Conservation (phyloP, 495 filamentous ascomycete species). For the Xylaria acuta region DNA sequence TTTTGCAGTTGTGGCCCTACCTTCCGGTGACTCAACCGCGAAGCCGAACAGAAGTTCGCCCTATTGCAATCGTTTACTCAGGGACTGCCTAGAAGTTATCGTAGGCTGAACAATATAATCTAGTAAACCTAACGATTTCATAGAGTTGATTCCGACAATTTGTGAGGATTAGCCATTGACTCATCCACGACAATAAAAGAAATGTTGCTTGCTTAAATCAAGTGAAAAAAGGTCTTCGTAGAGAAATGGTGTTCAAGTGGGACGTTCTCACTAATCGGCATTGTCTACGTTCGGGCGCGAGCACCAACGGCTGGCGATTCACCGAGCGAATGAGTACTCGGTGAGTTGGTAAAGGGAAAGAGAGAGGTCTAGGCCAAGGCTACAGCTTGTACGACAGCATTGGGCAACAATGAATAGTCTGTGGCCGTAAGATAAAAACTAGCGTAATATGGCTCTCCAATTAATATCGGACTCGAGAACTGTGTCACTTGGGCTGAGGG, state of each 20-base stretch:
- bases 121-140: neutral
- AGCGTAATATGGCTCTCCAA: neutral
- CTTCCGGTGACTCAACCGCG: neutral
- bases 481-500: neutral
- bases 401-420: slow-evolving; percentile 6
- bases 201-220: neutral
- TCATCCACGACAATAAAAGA: neutral
- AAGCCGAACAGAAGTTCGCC: too few species aligned
- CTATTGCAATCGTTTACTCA: neutral
- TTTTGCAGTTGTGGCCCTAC: too few species aligned
- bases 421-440: neutral
- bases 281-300: slow-evolving; percentile 32
- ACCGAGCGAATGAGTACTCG: slow-evolving; percentile 14
- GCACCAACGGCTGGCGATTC: slow-evolving; percentile 25
- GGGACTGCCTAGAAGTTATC: neutral
- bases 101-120: neutral
- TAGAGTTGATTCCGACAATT: too few species aligned
- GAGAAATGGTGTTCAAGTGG: neutral
- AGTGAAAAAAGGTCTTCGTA: neutral
- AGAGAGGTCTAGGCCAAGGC: neutral
- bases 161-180: neutral
- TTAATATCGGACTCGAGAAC: neutral
- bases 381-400: neutral
- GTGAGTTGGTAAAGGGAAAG: neutral
- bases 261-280: slow-evolving; percentile 29